Evolutionary conservation across 768 basidiomycete genomes (phyloP).

Genomic region (Kwoniella pini): DNA sequence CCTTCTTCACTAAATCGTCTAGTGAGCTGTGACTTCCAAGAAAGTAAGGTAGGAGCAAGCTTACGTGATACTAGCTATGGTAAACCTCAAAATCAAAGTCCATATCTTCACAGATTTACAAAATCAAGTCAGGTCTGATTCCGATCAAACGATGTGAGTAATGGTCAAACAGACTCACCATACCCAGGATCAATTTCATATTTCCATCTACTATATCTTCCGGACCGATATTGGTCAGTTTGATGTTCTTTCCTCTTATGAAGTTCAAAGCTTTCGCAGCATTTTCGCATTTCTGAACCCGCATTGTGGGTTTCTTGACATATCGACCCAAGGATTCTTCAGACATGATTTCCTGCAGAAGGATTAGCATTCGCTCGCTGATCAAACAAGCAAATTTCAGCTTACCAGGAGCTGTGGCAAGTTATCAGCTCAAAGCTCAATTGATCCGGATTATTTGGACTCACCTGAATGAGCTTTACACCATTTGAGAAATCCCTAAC

Average conservation of each 20-base stretch:
- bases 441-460: too few relatives aligned
- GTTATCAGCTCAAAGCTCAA: background rate
- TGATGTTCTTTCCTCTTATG: slow-evolving; percentile 89
- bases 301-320: slow-evolving; percentile 83
- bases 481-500: slow-evolving; percentile 92
- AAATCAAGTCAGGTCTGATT: background rate
- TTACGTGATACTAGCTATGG: slow-evolving; percentile 96
- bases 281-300: slow-evolving; percentile 96
- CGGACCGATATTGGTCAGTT: slow-evolving; percentile 92
- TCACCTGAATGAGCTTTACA: slow-evolving; percentile 89
- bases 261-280: slow-evolving; percentile 95
- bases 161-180: slow-evolving; percentile 34
- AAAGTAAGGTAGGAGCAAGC: background rate
- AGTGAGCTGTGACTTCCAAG: background rate
- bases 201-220: slow-evolving; percentile 99
- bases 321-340: slow-evolving; percentile 81
- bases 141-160: background rate
- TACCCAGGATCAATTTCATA: slow-evolving; percentile 87
- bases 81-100: slow-evolving; percentile 95
- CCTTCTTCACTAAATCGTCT: slow-evolving; percentile 77
- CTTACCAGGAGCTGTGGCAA: background rate
- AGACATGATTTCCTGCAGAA: slow-evolving; percentile 91
- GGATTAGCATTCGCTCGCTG: background rate
- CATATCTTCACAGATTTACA: too few relatives aligned
- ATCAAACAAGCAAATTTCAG: background rate